Evolutionary conservation across 257 asterid species (phyloP).

Genomic region (Apocynum venetum): DNA sequence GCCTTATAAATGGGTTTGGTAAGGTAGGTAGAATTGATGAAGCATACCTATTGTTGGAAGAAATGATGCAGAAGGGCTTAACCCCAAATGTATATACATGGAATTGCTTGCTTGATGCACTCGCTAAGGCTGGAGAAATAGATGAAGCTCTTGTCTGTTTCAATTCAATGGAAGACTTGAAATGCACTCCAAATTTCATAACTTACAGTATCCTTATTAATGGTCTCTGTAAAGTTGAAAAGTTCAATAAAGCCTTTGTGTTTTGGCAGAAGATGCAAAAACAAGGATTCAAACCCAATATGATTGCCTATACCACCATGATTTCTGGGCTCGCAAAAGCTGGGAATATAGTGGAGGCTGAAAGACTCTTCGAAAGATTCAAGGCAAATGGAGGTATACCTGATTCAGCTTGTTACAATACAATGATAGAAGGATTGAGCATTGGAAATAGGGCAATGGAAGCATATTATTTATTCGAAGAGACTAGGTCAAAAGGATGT

Average conservation of each 20-base stretch:
- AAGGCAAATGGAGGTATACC: slow-evolving; percentile 79
- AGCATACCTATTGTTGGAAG: slow-evolving; percentile 90
- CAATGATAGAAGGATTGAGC: slow-evolving; percentile 87
- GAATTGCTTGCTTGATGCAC: slow-evolving; percentile 95
- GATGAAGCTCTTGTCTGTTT: slow-evolving; percentile 94
- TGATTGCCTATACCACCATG: slow-evolving; percentile 72
- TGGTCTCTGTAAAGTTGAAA: slow-evolving; percentile 76
- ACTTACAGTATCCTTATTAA: slow-evolving; percentile 78
- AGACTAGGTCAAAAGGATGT: slow-evolving; percentile 77
- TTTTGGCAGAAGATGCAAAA: slow-evolving; percentile 99
- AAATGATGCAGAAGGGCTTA: slow-evolving; percentile 77
- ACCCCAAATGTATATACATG: slow-evolving; percentile 79
- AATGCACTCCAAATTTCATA: slow-evolving; percentile 56
- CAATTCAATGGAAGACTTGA: slow-evolving; percentile 82
- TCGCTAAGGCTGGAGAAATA: slow-evolving; percentile 86
- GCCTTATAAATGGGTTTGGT: slow-evolving; percentile 92
- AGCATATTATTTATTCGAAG: slow-evolving; percentile 78
- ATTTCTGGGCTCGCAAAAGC: slow-evolving; percentile 95
- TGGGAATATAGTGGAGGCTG: slow-evolving; percentile 78
- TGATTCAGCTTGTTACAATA: slow-evolving; percentile 87
- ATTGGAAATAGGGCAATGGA: slow-evolving; percentile 67
- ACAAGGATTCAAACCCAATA: slow-evolving; percentile 76
- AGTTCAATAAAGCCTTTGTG: slow-evolving; percentile 93
- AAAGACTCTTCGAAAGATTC: slow-evolving; percentile 61
- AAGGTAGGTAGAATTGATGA: slow-evolving; percentile 95